Base-by-base conservation (phyloP, 306 rosid genomes). In the Acacia melanoxylon region DNA sequence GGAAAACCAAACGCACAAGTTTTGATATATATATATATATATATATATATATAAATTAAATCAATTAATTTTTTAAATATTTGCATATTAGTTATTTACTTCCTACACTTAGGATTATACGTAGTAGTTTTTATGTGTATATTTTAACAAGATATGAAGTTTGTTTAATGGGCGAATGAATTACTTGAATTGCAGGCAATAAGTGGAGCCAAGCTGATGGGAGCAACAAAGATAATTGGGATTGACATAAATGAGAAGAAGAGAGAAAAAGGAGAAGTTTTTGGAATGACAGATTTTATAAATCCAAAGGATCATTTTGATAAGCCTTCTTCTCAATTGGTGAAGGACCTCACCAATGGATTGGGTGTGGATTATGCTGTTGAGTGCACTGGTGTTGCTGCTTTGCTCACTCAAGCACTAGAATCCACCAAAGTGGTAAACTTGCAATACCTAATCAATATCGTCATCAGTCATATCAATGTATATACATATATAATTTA, bases 361-460 rank as follows among this genome's bases (percentile, higher is more conserved):
- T 9, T 49, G 74, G 93, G 92, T 63, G 95, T 88, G 29, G 91
- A 91, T 76, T 89, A 88, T 51, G 86, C 86, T 73, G 63, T 87
- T 54, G 90, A 91, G 65, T 86, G 92, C 84, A 84, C 88, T 17
- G 90, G 92, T n/a, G 62, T 82, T 20, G 19, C 83, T 11, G 44
- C 85, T 70, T 66, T 87, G 42, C 52, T 87, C 65, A 86, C 78
- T 70, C 67, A 89, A 83, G 76, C 90, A 9, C 33, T 91, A 20
- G 87, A 81, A 74, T 86, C 92, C 79, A 86, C 92, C 14, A 87
- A 91, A 83, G 0, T 73, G 80, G 94, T 89, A 66, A 85, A 29
- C 31, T 46, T 3, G 4, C 51, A 12, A 46, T 46, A 46, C 31
- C 31, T 29, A 29, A 29, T 29, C 31, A 29, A 29, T 29, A 29